Conservation (phyloP, 805 yeast genomes). For the Deakozyma indianensis region DNA sequence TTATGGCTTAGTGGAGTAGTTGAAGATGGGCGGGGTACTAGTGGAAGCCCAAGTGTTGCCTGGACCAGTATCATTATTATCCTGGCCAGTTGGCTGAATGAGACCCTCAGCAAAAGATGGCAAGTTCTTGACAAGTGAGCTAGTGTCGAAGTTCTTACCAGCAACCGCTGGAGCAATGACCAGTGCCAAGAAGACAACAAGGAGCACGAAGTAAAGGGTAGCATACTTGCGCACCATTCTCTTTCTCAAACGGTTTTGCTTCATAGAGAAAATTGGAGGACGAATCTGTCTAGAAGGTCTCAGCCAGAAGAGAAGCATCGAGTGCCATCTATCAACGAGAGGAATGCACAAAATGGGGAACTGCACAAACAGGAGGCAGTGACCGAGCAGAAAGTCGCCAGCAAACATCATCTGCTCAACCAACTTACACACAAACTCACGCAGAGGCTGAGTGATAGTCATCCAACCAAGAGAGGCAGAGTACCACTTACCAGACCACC, state of each 20-base stretch:
- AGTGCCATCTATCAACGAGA: constrained; percentile 90
- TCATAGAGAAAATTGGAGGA: constrained; percentile 93
- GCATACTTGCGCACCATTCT: constrained; percentile 95
- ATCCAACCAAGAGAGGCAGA: constrained; percentile 84
- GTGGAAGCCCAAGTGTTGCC: constrained; percentile 26
- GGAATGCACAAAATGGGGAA: constrained; percentile 80
- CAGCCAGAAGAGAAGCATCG: constrained; percentile 97
- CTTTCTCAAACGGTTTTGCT: constrained; percentile 91
- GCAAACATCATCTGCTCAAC: constrained; percentile 93
- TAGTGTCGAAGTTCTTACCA: constrained; percentile 31
- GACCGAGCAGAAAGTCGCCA: constrained; percentile 92
- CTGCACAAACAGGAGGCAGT: constrained; percentile 72
- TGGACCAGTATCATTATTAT: constrained; percentile 65
- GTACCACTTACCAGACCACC: constrained; percentile 99
- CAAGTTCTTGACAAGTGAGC: constrained; percentile 16
- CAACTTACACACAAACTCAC: constrained; percentile 89
- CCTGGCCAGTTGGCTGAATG: constrained; percentile 76
- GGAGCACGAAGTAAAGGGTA: constrained; percentile 55
- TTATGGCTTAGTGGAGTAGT: constrained; percentile 45
- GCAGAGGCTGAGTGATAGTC: constrained; percentile 89
- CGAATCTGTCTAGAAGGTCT: constrained; percentile 93
- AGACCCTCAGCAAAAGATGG: constrained; percentile 40
- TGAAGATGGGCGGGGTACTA: constrained; percentile 35
- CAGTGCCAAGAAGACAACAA: constrained; percentile 57
- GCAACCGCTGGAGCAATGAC: constrained; percentile 91